These are phyloP conservation scores for Leccinum uliginosum DNA, from an alignment of 768 basidiomycete species.

Conservation along the genomic window DNA sequence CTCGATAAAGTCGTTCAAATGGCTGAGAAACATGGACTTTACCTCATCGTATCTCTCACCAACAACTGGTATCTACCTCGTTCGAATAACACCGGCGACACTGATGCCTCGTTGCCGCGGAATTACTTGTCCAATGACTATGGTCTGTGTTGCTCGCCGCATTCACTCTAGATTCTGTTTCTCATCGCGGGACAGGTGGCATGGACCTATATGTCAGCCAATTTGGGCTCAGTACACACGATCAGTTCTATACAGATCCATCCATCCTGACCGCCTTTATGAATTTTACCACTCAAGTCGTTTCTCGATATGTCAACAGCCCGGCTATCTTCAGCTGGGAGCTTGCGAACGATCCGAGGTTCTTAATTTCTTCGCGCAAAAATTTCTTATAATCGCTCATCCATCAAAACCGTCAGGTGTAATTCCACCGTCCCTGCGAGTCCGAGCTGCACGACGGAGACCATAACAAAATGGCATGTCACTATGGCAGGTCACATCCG, in stretches of 20 bases:
- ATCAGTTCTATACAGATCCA: slow-evolving; percentile 54
- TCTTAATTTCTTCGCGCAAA: not conserved
- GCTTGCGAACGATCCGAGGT: slow-evolving; percentile 65
- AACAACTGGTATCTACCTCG: slow-evolving; percentile 57
- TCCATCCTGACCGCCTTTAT: slow-evolving; percentile 47
- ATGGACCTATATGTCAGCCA: slow-evolving; percentile 62
- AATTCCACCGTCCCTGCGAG: slow-evolving; percentile 48
- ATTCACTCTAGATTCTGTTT: not conserved
- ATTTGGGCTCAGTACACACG: slow-evolving; percentile 42
- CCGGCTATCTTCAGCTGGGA: slow-evolving; percentile 57
- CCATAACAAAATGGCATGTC: slow-evolving; percentile 56
- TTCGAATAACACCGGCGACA: slow-evolving; percentile 24
- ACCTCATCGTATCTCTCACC: slow-evolving; percentile 52
- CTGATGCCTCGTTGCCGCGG: slow-evolving; percentile 42
- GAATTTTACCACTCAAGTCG: slow-evolving; percentile 54
- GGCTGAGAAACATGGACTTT: slow-evolving; percentile 52
- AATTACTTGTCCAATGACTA: slow-evolving; percentile 61
- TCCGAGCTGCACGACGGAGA: slow-evolving; percentile 42
- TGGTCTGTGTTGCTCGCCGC: slow-evolving; percentile 34
- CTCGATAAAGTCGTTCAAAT: slow-evolving; percentile 54
- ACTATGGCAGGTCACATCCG: slow-evolving; percentile 42
- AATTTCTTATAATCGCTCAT: not conserved
- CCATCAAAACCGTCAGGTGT: slow-evolving; percentile 37
- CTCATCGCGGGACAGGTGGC: slow-evolving; percentile 40
- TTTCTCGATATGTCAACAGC: slow-evolving; percentile 51